Conservation (phyloP, 192 early-diverging fungal genomes). For the Podila horticola region DNA sequence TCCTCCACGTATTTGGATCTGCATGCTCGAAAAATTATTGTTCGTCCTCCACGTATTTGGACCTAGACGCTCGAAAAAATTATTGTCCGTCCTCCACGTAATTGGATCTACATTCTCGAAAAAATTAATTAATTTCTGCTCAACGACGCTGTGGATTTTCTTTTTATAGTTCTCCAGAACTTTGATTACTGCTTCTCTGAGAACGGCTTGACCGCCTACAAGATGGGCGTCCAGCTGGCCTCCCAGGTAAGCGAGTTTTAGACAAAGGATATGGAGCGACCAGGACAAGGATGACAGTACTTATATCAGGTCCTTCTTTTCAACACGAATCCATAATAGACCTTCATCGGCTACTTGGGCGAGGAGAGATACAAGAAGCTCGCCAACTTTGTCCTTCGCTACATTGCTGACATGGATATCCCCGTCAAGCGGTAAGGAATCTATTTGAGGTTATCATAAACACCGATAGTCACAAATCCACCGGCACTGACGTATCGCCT, state of each 20-base stretch:
- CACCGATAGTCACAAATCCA: neutral
- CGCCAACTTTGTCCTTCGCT: slow-evolving; percentile 91
- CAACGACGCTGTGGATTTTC: neutral
- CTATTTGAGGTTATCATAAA: neutral
- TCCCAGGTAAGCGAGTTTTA: slow-evolving; percentile 62
- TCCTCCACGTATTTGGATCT: neutral
- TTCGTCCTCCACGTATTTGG: neutral
- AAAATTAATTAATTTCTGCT: too few species aligned
- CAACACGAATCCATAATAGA: slow-evolving; percentile 57
- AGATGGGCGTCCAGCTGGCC: slow-evolving; percentile 72
- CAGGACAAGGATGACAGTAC: too few species aligned
- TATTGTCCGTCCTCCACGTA: slow-evolving; percentile 13
- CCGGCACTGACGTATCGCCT: neutral
- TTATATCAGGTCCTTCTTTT: too few species aligned
- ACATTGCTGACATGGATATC: slow-evolving; percentile 94
- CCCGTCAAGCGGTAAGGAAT: slow-evolving; percentile 87
- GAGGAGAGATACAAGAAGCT: slow-evolving; percentile 94
- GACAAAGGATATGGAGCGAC: neutral
- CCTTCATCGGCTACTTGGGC: slow-evolving; percentile 91
- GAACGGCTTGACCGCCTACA: slow-evolving; percentile 96
- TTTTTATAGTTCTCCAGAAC: slow-evolving; percentile 70
- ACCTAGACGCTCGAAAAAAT: neutral
- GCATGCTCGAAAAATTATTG: slow-evolving; percentile 5
- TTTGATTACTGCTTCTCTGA: slow-evolving; percentile 98
- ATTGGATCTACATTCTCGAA: slow-evolving; percentile 2